A percentile compares a stretch with the other conserved stretches of the same genome.
phyloP scores from a whole-genome alignment of 2,329 filamentous ascomycete genomes.

The Diaporthe australafricana region DNA sequence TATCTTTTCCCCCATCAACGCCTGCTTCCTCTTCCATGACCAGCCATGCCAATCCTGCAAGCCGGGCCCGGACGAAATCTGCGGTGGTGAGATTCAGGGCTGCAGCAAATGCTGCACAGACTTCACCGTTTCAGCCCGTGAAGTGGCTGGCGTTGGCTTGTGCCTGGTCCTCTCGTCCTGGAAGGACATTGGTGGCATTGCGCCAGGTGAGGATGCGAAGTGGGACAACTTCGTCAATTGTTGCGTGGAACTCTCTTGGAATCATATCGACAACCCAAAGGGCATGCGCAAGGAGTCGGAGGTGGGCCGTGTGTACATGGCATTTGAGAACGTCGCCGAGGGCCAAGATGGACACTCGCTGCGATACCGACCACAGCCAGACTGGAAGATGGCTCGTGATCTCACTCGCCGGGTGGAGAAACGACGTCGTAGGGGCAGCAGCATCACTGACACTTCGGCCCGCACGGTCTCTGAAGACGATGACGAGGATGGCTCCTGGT shows the following conservation, averaged over 20 bases:
- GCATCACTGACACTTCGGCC: background rate
- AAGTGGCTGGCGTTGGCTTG: background rate
- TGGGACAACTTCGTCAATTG: background rate
- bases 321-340: background rate
- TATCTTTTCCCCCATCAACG: background rate
- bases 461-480: background rate
- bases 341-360: background rate
- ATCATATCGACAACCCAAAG: too few relatives aligned
- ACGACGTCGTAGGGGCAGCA: background rate
- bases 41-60: background rate
- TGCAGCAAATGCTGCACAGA: slow-evolving; percentile 10
- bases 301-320: background rate
- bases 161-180: slow-evolving; percentile 25
- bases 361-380: background rate
- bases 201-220: background rate
- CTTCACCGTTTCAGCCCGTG: background rate
- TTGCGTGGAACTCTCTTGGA: fast-evolving
- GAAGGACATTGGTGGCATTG: slow-evolving; percentile 28
- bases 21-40: background rate
- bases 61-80: background rate
- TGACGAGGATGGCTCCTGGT: too few relatives aligned
- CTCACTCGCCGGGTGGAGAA: background rate
- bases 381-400: slow-evolving; percentile 5
- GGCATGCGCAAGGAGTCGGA: background rate
- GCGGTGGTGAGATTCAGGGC: background rate